Evolutionary conservation across 73 alveolate species (phyloP), one percentile per base, ranked within the genome.

Genomic region (Symbiodinium pilosum): DNA sequence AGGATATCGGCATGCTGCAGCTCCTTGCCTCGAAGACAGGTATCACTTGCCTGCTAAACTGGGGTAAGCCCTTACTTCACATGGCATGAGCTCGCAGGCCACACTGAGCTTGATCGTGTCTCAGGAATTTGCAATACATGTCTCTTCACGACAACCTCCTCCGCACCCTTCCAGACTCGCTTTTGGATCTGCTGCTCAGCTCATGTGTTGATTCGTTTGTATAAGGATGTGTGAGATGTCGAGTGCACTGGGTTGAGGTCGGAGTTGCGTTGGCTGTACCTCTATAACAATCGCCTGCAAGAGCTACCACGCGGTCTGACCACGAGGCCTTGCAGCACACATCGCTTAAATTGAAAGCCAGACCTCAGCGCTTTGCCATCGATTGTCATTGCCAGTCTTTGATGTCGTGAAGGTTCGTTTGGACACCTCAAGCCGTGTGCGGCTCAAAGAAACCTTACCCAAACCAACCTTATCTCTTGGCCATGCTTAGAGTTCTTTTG

Each of bases 261-360:
- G 56, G 91, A 77, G 92, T 88, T 93, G 84, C 92, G 69, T 34
- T 93, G 98, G 98, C 93, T 93, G 2, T 93, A 93, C 84, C 47
- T 93, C 84, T 93, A 93, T 92, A 93, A 93, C 85, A 93, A 93
- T 28, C 84, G 64, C 38, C 84, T 93, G 59, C 91, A 39, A 26
- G 59, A 21, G 26, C 11, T 83, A 36, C 77, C 77, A 1, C 77
- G 32, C 28, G 77, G 77, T 64, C 77, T 64, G 12, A 64, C 77
- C 1, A 64, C 77, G 32, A 64, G 77, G 77, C 77, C 7, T n/a
- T n/a, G n/a, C n/a, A n/a, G n/a, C n/a, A n/a, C n/a, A n/a, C n/a
- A n/a, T n/a, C n/a, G n/a, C n/a, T n/a, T n/a, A n/a, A n/a, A n/a
- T n/a, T n/a, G n/a, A n/a, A n/a, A n/a, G n/a, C n/a, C n/a, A n/a